Evolutionary conservation across 257 asterid genomes (phyloP).

Genomic region (Galeopsis tetrahit): DNA sequence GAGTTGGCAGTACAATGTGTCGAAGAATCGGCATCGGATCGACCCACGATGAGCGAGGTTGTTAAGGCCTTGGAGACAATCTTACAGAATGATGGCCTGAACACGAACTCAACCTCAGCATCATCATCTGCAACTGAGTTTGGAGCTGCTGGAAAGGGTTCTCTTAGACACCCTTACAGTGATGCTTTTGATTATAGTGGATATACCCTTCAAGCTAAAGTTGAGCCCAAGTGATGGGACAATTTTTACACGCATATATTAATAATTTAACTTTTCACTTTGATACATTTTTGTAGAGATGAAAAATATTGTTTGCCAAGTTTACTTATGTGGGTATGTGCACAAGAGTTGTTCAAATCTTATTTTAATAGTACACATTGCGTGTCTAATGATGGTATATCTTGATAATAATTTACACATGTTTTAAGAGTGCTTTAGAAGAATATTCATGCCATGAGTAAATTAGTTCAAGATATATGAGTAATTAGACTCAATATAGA

Average conservation of each 20-base stretch:
- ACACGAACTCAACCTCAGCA: constrained; percentile 76
- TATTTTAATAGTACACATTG: not conserved
- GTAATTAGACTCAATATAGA: no score
- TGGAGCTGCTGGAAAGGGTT: constrained; percentile 46
- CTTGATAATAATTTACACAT: not conserved
- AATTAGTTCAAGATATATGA: no score
- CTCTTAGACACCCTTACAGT: constrained; percentile 56
- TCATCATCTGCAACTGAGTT: constrained; percentile 84
- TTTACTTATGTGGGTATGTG: constrained; percentile 21
- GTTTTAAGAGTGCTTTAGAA: not conserved
- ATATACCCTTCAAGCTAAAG: constrained; percentile 45
- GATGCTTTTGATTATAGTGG: constrained; percentile 57
- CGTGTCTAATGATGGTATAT: not conserved
- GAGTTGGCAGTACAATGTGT: constrained; percentile 90
- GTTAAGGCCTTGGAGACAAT: constrained; percentile 75
- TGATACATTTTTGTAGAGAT: constrained; percentile 19
- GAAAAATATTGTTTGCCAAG: constrained; percentile 20
- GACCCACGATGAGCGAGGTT: constrained; percentile 87
- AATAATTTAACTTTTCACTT: not conserved
- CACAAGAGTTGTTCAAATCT: constrained; percentile 27
- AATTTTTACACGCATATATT: not conserved
- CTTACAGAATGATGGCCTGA: constrained; percentile 70
- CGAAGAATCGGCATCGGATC: constrained; percentile 81
- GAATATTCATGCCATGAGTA: not conserved
- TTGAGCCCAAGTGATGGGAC: constrained; percentile 49